Conservation (phyloP, 805 yeast genomes). For the Nakazawaea sp. region DNA sequence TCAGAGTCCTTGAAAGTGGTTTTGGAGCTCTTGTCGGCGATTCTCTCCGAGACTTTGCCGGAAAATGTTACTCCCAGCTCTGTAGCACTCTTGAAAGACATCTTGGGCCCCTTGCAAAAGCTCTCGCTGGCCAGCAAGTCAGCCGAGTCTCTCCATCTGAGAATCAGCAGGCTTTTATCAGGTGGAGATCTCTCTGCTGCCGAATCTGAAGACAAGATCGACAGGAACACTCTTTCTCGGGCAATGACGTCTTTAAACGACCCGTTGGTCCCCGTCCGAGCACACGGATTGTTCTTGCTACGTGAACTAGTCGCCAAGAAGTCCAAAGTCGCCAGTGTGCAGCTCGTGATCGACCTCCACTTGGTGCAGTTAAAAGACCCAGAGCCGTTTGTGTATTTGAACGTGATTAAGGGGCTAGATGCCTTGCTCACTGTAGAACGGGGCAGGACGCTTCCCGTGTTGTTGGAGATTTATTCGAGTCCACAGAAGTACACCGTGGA, state of each 20-base stretch:
- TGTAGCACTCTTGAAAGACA: constrained; percentile 12
- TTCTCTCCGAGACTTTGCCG: constrained; percentile 23
- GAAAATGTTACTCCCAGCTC: constrained; percentile 2
- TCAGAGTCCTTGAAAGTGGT: constrained; percentile 25
- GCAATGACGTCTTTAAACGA: constrained; percentile 70
- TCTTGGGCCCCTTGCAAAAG: constrained; percentile 10
- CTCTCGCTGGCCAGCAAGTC: constrained; percentile 10
- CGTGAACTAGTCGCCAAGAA: constrained; percentile 44
- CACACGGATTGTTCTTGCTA: constrained; percentile 71
- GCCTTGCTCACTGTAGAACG: constrained; percentile 43
- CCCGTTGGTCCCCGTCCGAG: constrained; percentile 76
- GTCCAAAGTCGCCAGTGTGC: constrained; percentile 44
- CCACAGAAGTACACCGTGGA: constrained; percentile 36
- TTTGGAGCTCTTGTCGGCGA: constrained; percentile 30
- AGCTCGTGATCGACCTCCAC: constrained; percentile 55
- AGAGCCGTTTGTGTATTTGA: constrained; percentile 85
- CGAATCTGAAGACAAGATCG: constrained; percentile 20
- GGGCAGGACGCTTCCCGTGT: constrained; percentile 25
- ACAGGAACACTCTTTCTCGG: constrained; percentile 36
- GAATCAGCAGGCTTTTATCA: constrained; percentile 24
- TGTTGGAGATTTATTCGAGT: constrained; percentile 30
- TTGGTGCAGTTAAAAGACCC: constrained; percentile 59
- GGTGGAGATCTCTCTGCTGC: constrained; percentile 16
- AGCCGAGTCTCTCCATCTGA: constrained; percentile 21
- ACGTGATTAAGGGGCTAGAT: constrained; percentile 74